Percentiles rank a stretch among this genome's conserved stretches.
Evolutionary conservation across 306 rosid genomes (phyloP).

Genomic region (Oxytropis ochrocephala): DNA sequence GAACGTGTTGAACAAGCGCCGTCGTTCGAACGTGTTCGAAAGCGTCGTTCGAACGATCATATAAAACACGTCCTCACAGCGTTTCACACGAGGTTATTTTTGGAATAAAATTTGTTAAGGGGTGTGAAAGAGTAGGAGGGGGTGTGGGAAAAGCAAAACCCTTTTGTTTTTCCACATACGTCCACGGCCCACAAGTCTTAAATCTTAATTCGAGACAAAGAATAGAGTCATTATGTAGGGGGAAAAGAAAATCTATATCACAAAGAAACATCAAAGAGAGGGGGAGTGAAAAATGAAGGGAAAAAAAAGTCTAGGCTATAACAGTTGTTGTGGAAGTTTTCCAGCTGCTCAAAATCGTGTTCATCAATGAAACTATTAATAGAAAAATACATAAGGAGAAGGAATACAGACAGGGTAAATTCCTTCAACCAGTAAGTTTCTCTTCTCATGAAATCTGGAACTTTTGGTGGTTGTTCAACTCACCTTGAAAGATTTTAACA

Average conservation of each 20-base stretch:
- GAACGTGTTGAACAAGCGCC: no score
- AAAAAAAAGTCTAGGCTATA: not conserved
- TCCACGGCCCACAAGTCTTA: not conserved
- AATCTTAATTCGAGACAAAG: not conserved
- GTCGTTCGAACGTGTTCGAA: no score
- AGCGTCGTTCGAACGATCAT: no score
- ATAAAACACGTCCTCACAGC: no score
- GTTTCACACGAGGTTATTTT: no score
- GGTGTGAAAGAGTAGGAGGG: no score
- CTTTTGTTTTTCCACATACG: no score
- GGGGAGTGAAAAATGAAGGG: not conserved
- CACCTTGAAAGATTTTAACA: constrained; percentile 7
- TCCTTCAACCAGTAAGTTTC: not conserved
- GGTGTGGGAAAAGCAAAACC: no score
- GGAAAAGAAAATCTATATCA: not conserved
- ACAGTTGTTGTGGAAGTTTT: constrained; percentile 44
- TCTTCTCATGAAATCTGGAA: not conserved
- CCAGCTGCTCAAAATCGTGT: constrained; percentile 43
- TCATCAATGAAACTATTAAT: constrained; percentile 29
- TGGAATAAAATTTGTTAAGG: no score
- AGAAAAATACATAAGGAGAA: constrained; percentile 21
- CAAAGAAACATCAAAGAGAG: not conserved
- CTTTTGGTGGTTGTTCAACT: constrained; percentile 4
- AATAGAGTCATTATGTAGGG: not conserved
- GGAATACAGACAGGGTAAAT: constrained; percentile 27